These are phyloP conservation scores for Mrakiaceae sp. DNA, from an alignment of 1,284 basidiomycete species.

Conservation along the genomic window DNA sequence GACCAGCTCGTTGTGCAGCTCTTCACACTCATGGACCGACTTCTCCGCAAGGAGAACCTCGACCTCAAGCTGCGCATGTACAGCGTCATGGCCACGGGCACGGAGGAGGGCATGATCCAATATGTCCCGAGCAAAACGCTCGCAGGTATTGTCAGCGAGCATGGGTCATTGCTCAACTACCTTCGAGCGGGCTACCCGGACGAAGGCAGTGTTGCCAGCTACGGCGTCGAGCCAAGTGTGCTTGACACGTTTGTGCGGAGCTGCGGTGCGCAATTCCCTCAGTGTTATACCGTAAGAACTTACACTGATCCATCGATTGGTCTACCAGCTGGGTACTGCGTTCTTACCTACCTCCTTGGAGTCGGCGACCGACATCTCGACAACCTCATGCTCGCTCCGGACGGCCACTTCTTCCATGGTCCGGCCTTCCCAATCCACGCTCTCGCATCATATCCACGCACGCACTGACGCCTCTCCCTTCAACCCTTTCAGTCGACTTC, in stretches of 20 bases:
- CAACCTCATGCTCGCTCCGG: constrained; percentile 83
- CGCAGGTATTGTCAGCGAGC: constrained; percentile 81
- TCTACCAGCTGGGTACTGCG: constrained; percentile 82
- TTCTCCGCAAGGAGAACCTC: constrained; percentile 88
- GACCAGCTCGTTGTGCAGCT: constrained; percentile 96
- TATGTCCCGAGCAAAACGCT: constrained; percentile 93
- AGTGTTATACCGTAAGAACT: constrained; percentile 6
- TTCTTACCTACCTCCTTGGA: constrained; percentile 90
- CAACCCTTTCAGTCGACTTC: constrained; percentile 65
- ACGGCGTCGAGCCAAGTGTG: constrained; percentile 79
- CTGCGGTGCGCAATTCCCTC: constrained; percentile 55
- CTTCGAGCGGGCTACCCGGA: constrained; percentile 75
- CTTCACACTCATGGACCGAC: constrained; percentile 92
- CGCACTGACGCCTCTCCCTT: constrained; percentile 13
- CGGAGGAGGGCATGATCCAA: constrained; percentile 88
- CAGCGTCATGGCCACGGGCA: constrained; percentile 84
- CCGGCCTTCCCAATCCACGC: constrained; percentile 19
- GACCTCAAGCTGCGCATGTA: constrained; percentile 89
- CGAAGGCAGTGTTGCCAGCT: constrained; percentile 64
- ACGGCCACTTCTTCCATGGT: constrained; percentile 86
- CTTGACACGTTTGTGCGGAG: constrained; percentile 95
- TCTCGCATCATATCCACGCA: background rate
- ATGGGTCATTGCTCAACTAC: constrained; percentile 84
- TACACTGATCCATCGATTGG: constrained; percentile 4
- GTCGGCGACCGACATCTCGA: constrained; percentile 97